Conservation (phyloP, 202 grass and related monocot species). For the Hordeum pubiflorum region DNA sequence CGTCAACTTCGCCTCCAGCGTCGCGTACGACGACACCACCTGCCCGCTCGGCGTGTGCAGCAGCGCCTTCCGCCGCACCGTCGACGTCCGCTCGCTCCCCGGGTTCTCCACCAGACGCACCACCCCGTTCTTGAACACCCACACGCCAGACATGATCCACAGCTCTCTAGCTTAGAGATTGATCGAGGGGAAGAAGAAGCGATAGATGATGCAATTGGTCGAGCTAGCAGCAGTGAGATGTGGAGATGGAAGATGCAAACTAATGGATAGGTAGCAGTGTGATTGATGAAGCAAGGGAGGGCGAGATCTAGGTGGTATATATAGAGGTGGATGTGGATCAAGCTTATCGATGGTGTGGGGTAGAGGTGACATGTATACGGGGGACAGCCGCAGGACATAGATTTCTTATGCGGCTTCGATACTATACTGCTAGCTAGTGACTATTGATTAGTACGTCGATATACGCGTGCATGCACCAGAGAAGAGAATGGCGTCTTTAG, state of each 20-base stretch:
- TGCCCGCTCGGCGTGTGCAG: conserved; percentile 54
- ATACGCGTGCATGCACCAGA: background rate
- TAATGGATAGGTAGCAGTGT: background rate
- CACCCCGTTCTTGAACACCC: conserved; percentile 65
- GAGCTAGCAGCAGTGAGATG: background rate
- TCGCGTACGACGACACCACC: conserved; percentile 50
- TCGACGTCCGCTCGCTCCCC: conserved; percentile 4
- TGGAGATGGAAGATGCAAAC: background rate
- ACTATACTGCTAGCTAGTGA: background rate
- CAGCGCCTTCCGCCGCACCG: conserved; percentile 45
- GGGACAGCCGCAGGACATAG: conserved; percentile 2
- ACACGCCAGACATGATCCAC: conserved; percentile 44
- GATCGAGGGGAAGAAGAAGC: background rate
- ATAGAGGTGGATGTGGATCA: conserved; percentile 7
- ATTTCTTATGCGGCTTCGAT: background rate
- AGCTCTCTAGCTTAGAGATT: background rate
- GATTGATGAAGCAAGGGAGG: background rate
- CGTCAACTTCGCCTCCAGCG: conserved; percentile 43
- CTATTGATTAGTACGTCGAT: background rate
- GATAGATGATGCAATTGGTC: too few relatives aligned
- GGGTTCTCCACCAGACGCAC: conserved; percentile 52
- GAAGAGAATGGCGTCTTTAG: conserved; percentile 13
- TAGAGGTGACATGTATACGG: conserved; percentile 24
- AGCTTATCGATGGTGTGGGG: conserved; percentile 21
- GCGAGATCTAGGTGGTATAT: background rate